Percentiles rank a stretch among this genome's conserved stretches.
These are phyloP conservation scores for Pulicaria dysenterica DNA, from an alignment of 129 eudicot genomes.

Conservation along the genomic window DNA sequence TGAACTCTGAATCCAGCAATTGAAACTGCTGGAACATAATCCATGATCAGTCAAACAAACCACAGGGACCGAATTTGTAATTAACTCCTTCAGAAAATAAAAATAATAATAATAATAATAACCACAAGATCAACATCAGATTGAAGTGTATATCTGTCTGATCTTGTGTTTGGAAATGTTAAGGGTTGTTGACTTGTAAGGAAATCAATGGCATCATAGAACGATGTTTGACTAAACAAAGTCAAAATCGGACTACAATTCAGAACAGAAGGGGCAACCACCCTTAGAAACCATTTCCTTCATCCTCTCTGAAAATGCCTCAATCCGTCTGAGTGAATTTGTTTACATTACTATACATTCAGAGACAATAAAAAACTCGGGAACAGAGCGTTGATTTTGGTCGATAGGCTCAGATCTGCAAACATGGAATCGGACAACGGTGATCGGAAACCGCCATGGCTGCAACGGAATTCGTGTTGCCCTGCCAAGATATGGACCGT, in stretches of 20 bases:
- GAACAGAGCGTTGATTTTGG: not conserved
- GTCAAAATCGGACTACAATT: not conserved
- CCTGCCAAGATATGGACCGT: conserved; percentile 31
- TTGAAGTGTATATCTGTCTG: too few relatives aligned
- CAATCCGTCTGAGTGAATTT: not conserved
- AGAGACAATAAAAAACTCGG: not conserved
- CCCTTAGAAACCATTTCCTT: conserved; percentile 12
- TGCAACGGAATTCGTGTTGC: conserved; percentile 22
- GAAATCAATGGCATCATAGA: too few relatives aligned
- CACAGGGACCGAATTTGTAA: too few relatives aligned
- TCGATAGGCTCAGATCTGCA: conserved; percentile 14
- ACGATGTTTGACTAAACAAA: not conserved
- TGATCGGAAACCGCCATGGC: conserved; percentile 29
- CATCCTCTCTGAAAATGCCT: not conserved
- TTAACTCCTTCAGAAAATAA: too few relatives aligned
- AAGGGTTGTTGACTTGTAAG: too few relatives aligned
- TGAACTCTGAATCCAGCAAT: too few relatives aligned
- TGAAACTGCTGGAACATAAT: too few relatives aligned
- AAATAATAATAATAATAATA: too few relatives aligned
- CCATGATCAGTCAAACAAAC: too few relatives aligned
- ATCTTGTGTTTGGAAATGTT: too few relatives aligned
- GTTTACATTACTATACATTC: too few relatives aligned
- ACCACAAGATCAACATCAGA: too few relatives aligned
- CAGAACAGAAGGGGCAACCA: conserved; percentile 2
- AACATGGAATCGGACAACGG: not conserved